Evolutionary conservation across 768 basidiomycete genomes (phyloP).

Genomic region (Rhizopogon sp.): DNA sequence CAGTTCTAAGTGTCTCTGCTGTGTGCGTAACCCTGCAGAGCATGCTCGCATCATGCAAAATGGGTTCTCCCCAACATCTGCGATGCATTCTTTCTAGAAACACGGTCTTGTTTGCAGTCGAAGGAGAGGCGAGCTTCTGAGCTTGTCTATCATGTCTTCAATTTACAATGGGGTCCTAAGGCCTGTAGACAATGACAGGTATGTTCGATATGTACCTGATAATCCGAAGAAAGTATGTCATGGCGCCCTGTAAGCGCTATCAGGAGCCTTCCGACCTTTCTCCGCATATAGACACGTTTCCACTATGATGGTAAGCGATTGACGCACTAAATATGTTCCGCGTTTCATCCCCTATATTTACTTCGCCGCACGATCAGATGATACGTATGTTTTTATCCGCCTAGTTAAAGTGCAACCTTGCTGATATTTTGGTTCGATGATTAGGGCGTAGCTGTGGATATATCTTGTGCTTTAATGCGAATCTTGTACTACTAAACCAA

Average conservation of each 20-base stretch:
- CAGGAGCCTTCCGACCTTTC: slow-evolving; percentile 6
- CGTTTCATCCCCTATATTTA: too few relatives aligned
- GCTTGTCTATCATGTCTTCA: slow-evolving; percentile 1
- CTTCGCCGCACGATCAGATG: too few relatives aligned
- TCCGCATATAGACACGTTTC: slow-evolving; percentile 51
- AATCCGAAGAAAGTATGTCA: slow-evolving; percentile 79
- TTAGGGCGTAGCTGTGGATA: too few relatives aligned
- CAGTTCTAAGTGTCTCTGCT: slow-evolving; percentile 76
- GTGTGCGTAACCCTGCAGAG: slow-evolving; percentile 86
- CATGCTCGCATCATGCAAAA: slow-evolving; percentile 93
- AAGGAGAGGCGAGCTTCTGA: slow-evolving; percentile 53
- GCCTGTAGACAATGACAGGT: slow-evolving; percentile 80
- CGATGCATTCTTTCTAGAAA: not conserved
- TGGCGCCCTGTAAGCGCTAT: not conserved
- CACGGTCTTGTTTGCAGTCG: slow-evolving; percentile 27
- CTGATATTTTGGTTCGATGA: too few relatives aligned
- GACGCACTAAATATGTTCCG: too few relatives aligned
- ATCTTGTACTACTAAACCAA: slow-evolving; percentile 8
- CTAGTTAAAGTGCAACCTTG: too few relatives aligned
- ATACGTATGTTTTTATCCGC: too few relatives aligned
- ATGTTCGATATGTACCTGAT: slow-evolving; percentile 70
- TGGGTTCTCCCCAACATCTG: slow-evolving; percentile 19
- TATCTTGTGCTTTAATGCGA: too few relatives aligned
- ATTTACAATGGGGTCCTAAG: slow-evolving; percentile 33
- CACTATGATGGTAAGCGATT: too few relatives aligned